Evolutionary conservation across 345 rosid species (phyloP).

Genomic region (Murraya koenigii): DNA sequence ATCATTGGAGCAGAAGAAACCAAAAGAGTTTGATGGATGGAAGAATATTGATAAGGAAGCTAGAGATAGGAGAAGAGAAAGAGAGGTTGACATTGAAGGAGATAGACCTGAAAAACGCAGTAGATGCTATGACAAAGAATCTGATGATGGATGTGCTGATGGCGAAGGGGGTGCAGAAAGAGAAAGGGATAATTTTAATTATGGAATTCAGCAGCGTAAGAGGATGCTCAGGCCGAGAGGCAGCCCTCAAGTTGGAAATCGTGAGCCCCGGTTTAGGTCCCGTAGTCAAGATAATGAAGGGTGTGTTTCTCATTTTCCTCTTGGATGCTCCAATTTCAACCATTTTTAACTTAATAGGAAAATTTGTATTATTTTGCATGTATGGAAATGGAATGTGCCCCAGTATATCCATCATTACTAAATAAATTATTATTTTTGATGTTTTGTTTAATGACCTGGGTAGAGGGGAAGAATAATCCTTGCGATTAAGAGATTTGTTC

Average conservation of each 20-base stretch:
- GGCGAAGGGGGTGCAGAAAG: slow-evolving; percentile 73
- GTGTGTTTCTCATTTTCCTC: slow-evolving; percentile 41
- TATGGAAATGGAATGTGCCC: background rate
- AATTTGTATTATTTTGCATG: slow-evolving; percentile 13
- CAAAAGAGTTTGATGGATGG: slow-evolving; percentile 64
- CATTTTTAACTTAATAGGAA: slow-evolving; percentile 7
- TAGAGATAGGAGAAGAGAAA: slow-evolving; percentile 83
- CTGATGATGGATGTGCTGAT: slow-evolving; percentile 90
- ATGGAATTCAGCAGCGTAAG: slow-evolving; percentile 95
- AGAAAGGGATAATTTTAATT: slow-evolving; percentile 75
- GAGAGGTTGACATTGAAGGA: slow-evolving; percentile 72
- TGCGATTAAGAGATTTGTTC: background rate
- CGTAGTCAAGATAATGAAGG: slow-evolving; percentile 86
- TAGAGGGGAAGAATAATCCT: no score
- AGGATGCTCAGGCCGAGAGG: slow-evolving; percentile 95
- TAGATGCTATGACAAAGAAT: slow-evolving; percentile 63
- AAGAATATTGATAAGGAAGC: slow-evolving; percentile 69
- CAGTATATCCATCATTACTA: no score
- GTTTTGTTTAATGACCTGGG: background rate
- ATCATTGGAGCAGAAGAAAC: slow-evolving; percentile 64
- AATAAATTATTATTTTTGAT: background rate
- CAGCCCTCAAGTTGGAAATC: slow-evolving; percentile 73
- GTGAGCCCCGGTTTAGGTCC: slow-evolving; percentile 62
- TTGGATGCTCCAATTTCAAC: slow-evolving; percentile 16
- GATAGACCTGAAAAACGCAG: slow-evolving; percentile 83